Conservation (phyloP, 805 yeast genomes). For the Dipodascus albidus region DNA sequence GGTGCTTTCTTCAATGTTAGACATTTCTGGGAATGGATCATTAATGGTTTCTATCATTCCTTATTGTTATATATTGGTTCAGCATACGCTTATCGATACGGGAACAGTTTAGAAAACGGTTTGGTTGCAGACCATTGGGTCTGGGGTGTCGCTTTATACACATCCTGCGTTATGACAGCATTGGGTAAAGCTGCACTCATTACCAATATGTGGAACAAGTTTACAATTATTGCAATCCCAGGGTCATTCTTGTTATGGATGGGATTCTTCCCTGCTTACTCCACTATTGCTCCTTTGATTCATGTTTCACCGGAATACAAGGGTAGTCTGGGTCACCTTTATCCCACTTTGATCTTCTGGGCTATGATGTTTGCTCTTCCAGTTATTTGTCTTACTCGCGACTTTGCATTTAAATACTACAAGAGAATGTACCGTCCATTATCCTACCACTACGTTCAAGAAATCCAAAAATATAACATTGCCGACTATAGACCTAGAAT, state of each 20-base stretch:
- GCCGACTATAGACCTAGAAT: slow-evolving; percentile 92
- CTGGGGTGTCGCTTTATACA: slow-evolving; percentile 85
- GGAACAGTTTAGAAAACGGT: slow-evolving; percentile 55
- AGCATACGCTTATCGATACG: slow-evolving; percentile 53
- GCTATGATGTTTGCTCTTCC: slow-evolving; percentile 68
- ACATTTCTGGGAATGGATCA: slow-evolving; percentile 96
- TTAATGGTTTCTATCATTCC: slow-evolving; percentile 91
- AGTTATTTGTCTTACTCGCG: slow-evolving; percentile 68
- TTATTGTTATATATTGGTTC: slow-evolving; percentile 71
- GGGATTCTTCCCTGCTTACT: slow-evolving; percentile 75
- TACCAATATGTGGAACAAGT: slow-evolving; percentile 91
- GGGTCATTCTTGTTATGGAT: slow-evolving; percentile 86
- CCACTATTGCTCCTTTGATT: slow-evolving; percentile 71
- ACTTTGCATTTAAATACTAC: slow-evolving; percentile 87
- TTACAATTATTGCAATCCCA: slow-evolving; percentile 83
- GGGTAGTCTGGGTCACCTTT: slow-evolving; percentile 68
- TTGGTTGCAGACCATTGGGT: slow-evolving; percentile 78
- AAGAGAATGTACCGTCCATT: slow-evolving; percentile 88
- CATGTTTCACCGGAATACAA: slow-evolving; percentile 73
- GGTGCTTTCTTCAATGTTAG: slow-evolving; percentile 81
- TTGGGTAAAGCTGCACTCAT: slow-evolving; percentile 91
- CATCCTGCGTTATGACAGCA: slow-evolving; percentile 79
- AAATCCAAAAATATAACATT: slow-evolving; percentile 88
- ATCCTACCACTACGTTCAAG: slow-evolving; percentile 90
- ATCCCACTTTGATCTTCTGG: slow-evolving; percentile 77